Base-by-base conservation (phyloP, 768 basidiomycete genomes). In the Suillus paluster region DNA sequence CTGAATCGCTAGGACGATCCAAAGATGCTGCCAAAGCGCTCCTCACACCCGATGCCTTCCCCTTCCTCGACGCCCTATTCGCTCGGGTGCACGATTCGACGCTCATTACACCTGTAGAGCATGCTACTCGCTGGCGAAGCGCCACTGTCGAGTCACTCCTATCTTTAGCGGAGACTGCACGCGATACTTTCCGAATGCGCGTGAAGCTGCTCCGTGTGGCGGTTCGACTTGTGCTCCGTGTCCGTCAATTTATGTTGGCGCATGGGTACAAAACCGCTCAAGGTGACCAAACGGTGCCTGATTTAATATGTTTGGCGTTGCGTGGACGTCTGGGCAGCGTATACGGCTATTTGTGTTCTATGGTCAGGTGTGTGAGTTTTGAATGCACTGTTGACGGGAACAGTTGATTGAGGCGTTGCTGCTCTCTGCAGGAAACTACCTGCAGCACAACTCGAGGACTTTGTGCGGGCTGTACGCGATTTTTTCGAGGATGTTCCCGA, bases 231-330 rank as follows among this genome's bases (percentile, higher is more conserved):
- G 67, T 88, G 56, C 69, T 75, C 11, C 66, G 75, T 1, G 69
- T 87, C 0, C 82, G 83, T 52, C 63, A 66, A 5, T 81, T 83
- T 42, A 76, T 88, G 70, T 63, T 72, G 19, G 65, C 70, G 4
- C 70, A 80, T 25, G 85, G 83, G 8, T 78, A 82, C 65, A 83
- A 77, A 65, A 75, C 71, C 27, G 59, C 79, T 1, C 73, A 75
- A 17, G 34, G 42, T 46, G 71, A 75, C 55, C 63, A 70, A 60
- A 71, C 48, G 34, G 66, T 67, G 59, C 74, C 71, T 54, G 79
- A 81, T 25, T 66, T 83, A 38, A 83, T 88, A 75, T 71, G 78
- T n/a, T 68, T 75, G 9, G 72, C 79, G 25, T 63, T 89, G 46
- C 77, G 76, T 21, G 85, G 84, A 4, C 77, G 77, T 5, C 65